Evolutionary conservation across 116 monocot species (phyloP), one percentile per base, ranked within the genome.

Genomic region (Posidonia oceanica): DNA sequence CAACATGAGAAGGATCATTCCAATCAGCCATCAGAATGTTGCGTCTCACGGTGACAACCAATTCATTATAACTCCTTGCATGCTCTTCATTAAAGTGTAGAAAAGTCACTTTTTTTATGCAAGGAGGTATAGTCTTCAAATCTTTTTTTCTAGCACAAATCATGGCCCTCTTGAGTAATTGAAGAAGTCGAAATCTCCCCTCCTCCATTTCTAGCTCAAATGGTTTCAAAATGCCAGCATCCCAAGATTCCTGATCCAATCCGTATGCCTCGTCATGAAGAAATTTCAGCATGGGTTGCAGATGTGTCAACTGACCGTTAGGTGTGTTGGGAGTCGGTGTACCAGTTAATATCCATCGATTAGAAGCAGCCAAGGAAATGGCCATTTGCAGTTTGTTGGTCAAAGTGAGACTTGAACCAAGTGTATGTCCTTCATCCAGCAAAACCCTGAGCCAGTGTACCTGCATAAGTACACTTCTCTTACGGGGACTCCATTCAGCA

Each of bases 1-100:
- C 97, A 71, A 92, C 87, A 82, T 97, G 97, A 74, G 97, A 92
- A 71, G 97, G 97, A 82, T 97, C 97, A 82, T 97, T 97, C 97
- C 97, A 97, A 56, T 97, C 97, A 39, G 97, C 97, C 85, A 91
- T 89, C 64, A 97, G 75, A 63, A 97, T 97, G 76, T 97, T 97
- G 29, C 97, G 85, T 21, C 92, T 75, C 17, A 92, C 87, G 69
- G 97, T 97, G 56, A 80, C 76, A 48, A 82, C 92, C 17, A 97
- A 78, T 78, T 97, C 97, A 81, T 97, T 97, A 66, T 97, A 97
- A 75, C 89, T 91, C 75, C 72, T 82, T 52, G 92, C 92, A 72
- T 97, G 97, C 58, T 83, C 85, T 68, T 81, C 83, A 70, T 65
- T 91, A 48, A 97, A 97, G 73, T 97, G 64, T 75, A 97, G 39